Base-by-base conservation (phyloP, 2,329 filamentous ascomycete species). In the Diaporthe capsici region DNA sequence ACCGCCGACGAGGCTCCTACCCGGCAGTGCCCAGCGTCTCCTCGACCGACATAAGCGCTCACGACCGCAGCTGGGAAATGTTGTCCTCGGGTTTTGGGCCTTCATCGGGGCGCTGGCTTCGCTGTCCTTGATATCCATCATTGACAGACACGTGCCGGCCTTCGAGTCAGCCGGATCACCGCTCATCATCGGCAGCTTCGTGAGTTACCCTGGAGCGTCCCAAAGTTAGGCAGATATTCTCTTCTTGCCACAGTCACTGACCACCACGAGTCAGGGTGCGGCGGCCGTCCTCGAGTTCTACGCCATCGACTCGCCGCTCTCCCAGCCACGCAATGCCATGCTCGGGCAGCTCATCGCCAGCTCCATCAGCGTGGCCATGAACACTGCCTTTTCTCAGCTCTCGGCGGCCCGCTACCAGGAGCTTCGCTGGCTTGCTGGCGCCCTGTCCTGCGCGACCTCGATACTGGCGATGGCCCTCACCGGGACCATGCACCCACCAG, bases 211-310 rank as follows among this genome's bases (percentile, higher is more conserved):
- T 49, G 17, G n/a, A n/a, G n/a, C n/a, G n/a, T n/a, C n/a, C n/a
- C n/a, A n/a, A n/a, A n/a, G n/a, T n/a, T n/a, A n/a, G n/a, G n/a
- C n/a, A n/a, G n/a, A n/a, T n/a, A n/a, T n/a, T n/a, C n/a, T n/a
- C n/a, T n/a, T n/a, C n/a, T n/a, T n/a, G n/a, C n/a, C n/a, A 28
- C 75, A 25, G 37, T 25, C 15, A 61, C 72, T 76, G 67, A 75
- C 51, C 22, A 25, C 13, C 15, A 15, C 31, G 8, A 13, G 28
- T n/a, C 53, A 94, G 92, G 94, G 94, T 71, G 94, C 94, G 6
- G 91, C 93, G 3, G 93, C 94, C 20, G 92, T 95, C n/a, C 88
- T 95, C 51, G 90, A 94, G 80, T 95, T 94, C 83, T 92, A 92
- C 79, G 88, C 91, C 63, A 92, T 95, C 78, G 91, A 94, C 68